These are phyloP conservation scores for Penicillium sp. DNA, from an alignment of 2,329 filamentous ascomycete genomes.

Conservation along the genomic window DNA sequence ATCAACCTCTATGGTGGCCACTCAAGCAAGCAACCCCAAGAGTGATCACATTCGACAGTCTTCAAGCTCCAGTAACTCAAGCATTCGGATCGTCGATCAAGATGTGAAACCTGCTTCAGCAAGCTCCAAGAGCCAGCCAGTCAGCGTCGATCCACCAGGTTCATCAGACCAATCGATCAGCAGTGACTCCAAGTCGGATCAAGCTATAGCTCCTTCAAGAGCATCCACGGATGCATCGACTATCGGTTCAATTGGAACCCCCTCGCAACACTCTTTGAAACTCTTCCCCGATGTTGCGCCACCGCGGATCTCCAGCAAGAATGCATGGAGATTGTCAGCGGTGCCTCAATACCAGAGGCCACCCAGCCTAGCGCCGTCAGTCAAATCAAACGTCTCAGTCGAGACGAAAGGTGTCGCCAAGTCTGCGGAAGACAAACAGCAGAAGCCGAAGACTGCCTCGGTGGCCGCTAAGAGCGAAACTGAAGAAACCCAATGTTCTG, in stretches of 20 bases:
- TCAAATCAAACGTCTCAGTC: neutral
- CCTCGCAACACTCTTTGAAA: constrained; percentile 30
- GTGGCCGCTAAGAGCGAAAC: neutral
- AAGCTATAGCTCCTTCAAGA: neutral
- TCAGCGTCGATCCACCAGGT: neutral
- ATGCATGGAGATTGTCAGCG: constrained; percentile 27
- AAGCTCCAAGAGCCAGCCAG: neutral
- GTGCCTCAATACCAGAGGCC: constrained; percentile 22
- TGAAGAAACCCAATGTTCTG: constrained; percentile 6
- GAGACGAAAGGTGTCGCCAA: neutral
- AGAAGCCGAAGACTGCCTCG: neutral
- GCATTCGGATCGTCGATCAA: constrained; percentile 1
- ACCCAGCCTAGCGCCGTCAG: constrained; percentile 4
- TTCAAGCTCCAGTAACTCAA: constrained; percentile 15
- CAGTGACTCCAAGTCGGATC: constrained; percentile 7
- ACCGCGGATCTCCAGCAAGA: constrained; percentile 36
- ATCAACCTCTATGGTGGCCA: constrained; percentile 14
- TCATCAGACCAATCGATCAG: constrained; percentile 1
- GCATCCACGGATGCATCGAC: neutral
- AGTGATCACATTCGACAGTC: constrained; percentile 12
- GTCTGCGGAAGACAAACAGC: neutral
- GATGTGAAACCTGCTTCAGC: neutral
- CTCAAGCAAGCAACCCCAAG: constrained; percentile 9
- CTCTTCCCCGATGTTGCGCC: constrained; percentile 40
- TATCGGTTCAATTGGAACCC: constrained; percentile 1